Percentiles rank a stretch among this genome's conserved stretches.
Evolutionary conservation across 179 eudicot genomes (phyloP).

Genomic region (Drosera spatulata): DNA sequence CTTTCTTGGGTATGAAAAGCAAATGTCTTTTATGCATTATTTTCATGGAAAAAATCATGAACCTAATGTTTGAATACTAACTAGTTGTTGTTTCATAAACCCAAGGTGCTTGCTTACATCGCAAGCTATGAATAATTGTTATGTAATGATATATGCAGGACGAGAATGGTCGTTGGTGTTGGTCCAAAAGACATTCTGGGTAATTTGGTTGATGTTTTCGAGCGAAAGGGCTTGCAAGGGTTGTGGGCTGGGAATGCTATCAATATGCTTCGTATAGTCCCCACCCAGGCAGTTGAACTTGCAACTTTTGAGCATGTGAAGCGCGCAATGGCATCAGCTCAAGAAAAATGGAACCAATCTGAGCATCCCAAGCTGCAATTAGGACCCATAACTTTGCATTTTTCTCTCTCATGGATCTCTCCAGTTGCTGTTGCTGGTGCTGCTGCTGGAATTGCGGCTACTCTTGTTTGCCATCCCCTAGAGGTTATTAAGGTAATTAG

Average conservation of each 20-base stretch:
- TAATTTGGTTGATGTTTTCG: conserved; percentile 66
- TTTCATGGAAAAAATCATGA: no score
- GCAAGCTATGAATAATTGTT: neutral
- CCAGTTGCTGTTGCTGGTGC: conserved; percentile 96
- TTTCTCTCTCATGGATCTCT: conserved; percentile 82
- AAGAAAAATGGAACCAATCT: conserved; percentile 61
- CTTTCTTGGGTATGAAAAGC: no score
- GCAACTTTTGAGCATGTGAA: conserved; percentile 93
- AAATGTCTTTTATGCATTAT: no score
- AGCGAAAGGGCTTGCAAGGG: conserved; percentile 87
- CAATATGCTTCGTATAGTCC: conserved; percentile 92
- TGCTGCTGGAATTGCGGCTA: conserved; percentile 81
- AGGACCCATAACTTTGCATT: conserved; percentile 49
- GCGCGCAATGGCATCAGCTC: conserved; percentile 68
- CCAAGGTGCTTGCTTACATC: no score
- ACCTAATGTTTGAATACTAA: no score
- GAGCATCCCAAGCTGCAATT: conserved; percentile 55
- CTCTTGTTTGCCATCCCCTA: conserved; percentile 96
- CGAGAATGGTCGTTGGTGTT: conserved; percentile 97
- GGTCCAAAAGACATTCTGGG: conserved; percentile 72
- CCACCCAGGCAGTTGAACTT: conserved; percentile 92
- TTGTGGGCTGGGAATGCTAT: conserved; percentile 92
- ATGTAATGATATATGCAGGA: conserved; percentile 41
- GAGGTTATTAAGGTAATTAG: conserved; percentile 83
- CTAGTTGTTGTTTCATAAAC: no score